Percentiles rank a stretch among this genome's conserved stretches.
Evolutionary conservation across 768 basidiomycete genomes (phyloP).

Genomic region (Pleurotus citrinopileatus): DNA sequence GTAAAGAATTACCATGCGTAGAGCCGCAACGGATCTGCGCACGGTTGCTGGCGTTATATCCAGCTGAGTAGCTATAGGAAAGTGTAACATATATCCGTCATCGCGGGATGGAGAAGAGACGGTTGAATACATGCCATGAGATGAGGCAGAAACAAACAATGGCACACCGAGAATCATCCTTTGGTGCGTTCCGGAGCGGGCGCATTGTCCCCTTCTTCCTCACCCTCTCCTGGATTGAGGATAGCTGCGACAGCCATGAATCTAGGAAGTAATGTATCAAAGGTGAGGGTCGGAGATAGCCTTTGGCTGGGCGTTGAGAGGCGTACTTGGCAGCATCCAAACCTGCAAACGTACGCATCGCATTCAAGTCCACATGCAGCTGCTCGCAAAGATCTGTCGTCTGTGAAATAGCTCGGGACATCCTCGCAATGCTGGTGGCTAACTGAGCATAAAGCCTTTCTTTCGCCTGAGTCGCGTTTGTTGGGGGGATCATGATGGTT

Average conservation of each 20-base stretch:
- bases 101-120: too few species aligned
- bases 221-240: slow-evolving; percentile 29
- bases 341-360: slow-evolving; percentile 78
- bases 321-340: slow-evolving; percentile 80
- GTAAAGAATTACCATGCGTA: not conserved
- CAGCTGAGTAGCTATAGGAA: not conserved
- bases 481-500: slow-evolving; percentile 25
- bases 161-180: slow-evolving; percentile 2
- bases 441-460: slow-evolving; percentile 80
- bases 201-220: not conserved
- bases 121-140: too few species aligned
- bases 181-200: not conserved
- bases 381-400: slow-evolving; percentile 78
- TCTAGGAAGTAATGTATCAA: slow-evolving; percentile 22
- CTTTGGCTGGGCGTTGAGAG: not conserved
- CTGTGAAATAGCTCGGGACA: slow-evolving; percentile 64
- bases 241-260: slow-evolving; percentile 51
- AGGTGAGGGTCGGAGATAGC: not conserved
- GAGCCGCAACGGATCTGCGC: not conserved
- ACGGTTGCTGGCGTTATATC: not conserved
- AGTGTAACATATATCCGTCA: not conserved
- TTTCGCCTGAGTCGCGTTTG: slow-evolving; percentile 73
- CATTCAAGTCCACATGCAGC: slow-evolving; percentile 70
- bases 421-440: slow-evolving; percentile 60
- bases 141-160: not conserved